Evolutionary conservation across 1,139 yeast genomes (phyloP), one percentile per base, ranked within the genome.

Genomic region (Pichia inconspicua): DNA sequence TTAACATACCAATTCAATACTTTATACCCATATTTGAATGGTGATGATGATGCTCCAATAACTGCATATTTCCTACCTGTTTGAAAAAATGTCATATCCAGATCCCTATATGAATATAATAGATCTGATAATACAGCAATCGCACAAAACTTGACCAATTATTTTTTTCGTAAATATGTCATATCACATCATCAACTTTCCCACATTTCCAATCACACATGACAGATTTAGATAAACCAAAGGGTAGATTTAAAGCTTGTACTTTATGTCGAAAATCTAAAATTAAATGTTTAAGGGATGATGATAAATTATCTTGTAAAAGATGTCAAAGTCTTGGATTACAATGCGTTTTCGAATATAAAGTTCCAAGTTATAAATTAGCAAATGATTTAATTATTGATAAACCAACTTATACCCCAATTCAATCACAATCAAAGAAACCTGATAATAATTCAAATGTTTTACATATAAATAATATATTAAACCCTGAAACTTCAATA

Each of bases 21-120:
- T 62, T 80, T 82, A 68, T 71, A 75, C 0, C 95, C 95, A 62
- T 79, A 85, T 61, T 86, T 86, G 12, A 68, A 55, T 0, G 83
- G 74, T 59, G 82, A 78, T 22, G 74, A 66, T 6, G 89, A 79
- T 0, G 95, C 95, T 0, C 95, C 95, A 0, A 82, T 75, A 1
- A 86, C 92, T 2, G 78, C 80, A 56, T 81, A 86, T 12, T 40
- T 53, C 28, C 46, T 48, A 11, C 31, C 42, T 6, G 17, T 30
- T 17, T 34, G 52, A 47, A 47, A 56, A 22, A 37, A 37, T 37
- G 40, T 9, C 40, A 37, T 37, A 14, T 28, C 30, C 10, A 28
- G 4, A 28, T 17, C 19, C 30, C 12, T 28, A 10, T 28, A 17
- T 17, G 2, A 17, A 17, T 17, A 17, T 17, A 17, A 17, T 17